Conservation (phyloP, 208 protist genomes). For the Acanthamoeba culbertsoni region DNA sequence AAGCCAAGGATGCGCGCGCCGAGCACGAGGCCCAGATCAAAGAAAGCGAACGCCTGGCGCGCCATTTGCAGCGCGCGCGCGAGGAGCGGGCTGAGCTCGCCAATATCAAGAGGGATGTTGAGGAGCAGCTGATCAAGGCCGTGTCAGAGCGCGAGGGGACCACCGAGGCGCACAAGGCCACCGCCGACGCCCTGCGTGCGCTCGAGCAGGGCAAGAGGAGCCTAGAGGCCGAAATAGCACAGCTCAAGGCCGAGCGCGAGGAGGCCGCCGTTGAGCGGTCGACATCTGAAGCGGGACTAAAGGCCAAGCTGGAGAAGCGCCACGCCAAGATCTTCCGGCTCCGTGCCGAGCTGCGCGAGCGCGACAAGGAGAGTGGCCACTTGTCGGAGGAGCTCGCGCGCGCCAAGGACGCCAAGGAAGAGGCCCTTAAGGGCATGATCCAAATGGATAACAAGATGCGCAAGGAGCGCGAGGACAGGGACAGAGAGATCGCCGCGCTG, state of each 20-base stretch:
- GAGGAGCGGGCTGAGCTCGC: neutral
- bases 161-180: neutral
- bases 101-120: neutral
- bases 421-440: neutral
- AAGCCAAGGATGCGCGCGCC: neutral
- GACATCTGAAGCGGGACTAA: neutral
- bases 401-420: neutral
- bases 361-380: neutral
- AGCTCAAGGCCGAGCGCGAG: neutral
- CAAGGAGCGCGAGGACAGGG: neutral
- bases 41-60: neutral
- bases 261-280: neutral
- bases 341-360: neutral
- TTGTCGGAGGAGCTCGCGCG: neutral
- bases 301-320: neutral
- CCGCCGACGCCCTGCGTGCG: neutral
- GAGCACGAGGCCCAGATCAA: neutral
- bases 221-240: neutral
- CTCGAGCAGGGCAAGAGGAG: neutral
- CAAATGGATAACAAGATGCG: constrained; percentile 48
- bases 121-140: neutral
- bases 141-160: neutral
- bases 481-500: neutral
- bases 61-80: neutral
- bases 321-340: neutral